Conservation (phyloP, 163 green algal species). For the Coccomyxa subellipsoidea region DNA sequence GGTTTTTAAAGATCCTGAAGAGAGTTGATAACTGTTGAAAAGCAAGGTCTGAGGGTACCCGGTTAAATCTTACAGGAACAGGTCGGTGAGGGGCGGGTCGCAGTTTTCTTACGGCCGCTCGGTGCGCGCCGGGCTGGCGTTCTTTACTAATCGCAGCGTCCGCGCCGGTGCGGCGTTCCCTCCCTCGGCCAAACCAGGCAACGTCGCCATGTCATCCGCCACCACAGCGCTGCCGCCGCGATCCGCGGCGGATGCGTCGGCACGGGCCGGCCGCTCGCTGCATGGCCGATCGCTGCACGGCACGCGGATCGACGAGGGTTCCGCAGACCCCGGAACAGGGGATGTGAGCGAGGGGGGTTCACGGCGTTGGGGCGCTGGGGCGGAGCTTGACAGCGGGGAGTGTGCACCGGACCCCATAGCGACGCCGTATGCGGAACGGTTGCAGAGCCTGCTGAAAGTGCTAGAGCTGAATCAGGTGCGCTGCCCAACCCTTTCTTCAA, state of each 20-base stretch:
- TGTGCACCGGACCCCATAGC: not conserved
- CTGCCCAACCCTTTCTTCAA: constrained; percentile 9
- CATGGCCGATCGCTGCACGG: not conserved
- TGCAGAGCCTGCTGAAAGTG: constrained; percentile 34
- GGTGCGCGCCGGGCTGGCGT: not conserved
- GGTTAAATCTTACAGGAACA: no score
- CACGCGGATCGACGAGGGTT: not conserved
- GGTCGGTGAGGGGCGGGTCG: constrained; percentile 1
- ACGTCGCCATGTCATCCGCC: not conserved
- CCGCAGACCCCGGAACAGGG: not conserved
- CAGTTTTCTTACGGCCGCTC: not conserved
- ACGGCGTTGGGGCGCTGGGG: not conserved
- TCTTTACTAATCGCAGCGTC: not conserved
- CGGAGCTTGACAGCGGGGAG: not conserved
- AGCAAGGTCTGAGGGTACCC: no score
- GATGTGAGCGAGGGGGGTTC: not conserved
- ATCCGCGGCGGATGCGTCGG: not conserved
- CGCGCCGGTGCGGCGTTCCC: not conserved
- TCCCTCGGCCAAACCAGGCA: not conserved
- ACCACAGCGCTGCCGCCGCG: not conserved
- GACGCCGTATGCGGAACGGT: constrained; percentile 33
- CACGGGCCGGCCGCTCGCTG: not conserved
- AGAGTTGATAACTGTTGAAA: no score
- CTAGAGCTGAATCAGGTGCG: constrained; percentile 43
- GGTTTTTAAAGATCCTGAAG: no score